These are phyloP conservation scores for Chaetomium fimeti DNA, from an alignment of 495 filamentous ascomycete genomes.

Conservation along the genomic window DNA sequence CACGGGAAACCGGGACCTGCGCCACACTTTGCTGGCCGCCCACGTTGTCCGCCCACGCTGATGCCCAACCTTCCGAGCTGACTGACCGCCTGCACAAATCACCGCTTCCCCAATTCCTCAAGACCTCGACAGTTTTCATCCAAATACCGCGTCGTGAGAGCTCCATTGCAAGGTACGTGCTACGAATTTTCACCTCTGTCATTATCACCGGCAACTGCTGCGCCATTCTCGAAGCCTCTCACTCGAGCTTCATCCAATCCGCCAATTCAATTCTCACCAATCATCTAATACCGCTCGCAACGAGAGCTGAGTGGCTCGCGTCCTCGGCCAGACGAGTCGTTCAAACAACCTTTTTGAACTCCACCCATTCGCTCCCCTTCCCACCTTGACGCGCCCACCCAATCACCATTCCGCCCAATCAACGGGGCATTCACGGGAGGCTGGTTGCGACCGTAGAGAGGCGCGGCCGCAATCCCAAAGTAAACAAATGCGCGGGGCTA, in stretches of 20 bases:
- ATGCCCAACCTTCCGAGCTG: constrained; percentile 40
- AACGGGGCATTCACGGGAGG: constrained; percentile 24
- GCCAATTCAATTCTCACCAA: constrained; percentile 39
- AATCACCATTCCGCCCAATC: constrained; percentile 41
- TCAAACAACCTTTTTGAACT: constrained; percentile 34
- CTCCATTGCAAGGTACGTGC: constrained; percentile 24
- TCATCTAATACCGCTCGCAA: constrained; percentile 40
- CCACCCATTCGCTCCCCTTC: constrained; percentile 37
- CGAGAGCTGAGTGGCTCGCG: constrained; percentile 42
- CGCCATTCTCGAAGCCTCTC: constrained; percentile 1
- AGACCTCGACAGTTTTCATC: constrained; percentile 14
- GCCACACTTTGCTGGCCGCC: constrained; percentile 28
- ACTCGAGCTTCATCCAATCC: constrained; percentile 20
- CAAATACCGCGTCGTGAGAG: constrained; percentile 16
- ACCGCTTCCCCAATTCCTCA: constrained; percentile 13
- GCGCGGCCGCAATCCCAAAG: constrained; percentile 22
- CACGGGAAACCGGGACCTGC: constrained; percentile 20
- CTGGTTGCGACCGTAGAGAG: constrained; percentile 23
- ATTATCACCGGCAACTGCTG: constrained; percentile 13
- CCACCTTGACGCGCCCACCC: constrained; percentile 25
- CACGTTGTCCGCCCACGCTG: constrained; percentile 28
- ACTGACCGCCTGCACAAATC: constrained; percentile 42
- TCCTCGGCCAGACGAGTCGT: constrained; percentile 31
- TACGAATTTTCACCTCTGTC: background rate
- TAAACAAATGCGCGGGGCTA: constrained; percentile 32